Base-by-base conservation (phyloP, 495 filamentous ascomycete species). In the Neurospora tetraspora region DNA sequence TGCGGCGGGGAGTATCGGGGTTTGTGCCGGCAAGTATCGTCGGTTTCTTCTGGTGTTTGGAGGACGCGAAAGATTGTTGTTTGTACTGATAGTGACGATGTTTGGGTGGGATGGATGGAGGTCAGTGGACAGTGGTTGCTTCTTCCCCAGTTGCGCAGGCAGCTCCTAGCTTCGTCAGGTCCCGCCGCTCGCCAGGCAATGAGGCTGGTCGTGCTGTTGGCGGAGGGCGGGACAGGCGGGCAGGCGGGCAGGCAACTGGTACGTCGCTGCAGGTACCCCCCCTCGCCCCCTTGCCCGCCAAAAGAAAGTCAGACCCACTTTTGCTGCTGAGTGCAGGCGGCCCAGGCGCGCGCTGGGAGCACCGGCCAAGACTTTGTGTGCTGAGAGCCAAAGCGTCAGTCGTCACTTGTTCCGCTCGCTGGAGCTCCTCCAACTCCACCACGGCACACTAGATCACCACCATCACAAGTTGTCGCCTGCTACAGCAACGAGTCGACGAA, bases 101-200 rank as follows among this genome's bases (percentile, higher is more conserved):
- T 59, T 68, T 72, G 70, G 45, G 23, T 37, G 31, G 38, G 61
- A 43, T 27, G 20, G 59, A 69, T 40, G 53, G 53, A 65, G 53
- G 53, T 65, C 53, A 65, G 53, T 65, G 53, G 53, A 65, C 53
- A 65, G 53, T 65, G 53, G 53, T 65, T 65, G 53, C 53, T 34
- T 65, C 53, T 27, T 65, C 23, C 53, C 12, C 11, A 71, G 31
- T 59, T 69, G 40, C 16, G 42, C 76, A 80, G 79, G 78, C 78
- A 80, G 78, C 78, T 80, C 76, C 76, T 70, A 80, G 77, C 79
- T 80, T 77, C 79, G 79, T 80, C 77, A 76, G 73, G 72, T 53
- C 71, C 73, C 69, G 71, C 27, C 71, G 53, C 53, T 27, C 40
- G 7, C 40, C 53, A 34, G 53, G 53, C 53, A 61, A 61, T 61